phyloP scores from a whole-genome alignment of 306 rosid genomes.

The Fagus sylvatica region DNA sequence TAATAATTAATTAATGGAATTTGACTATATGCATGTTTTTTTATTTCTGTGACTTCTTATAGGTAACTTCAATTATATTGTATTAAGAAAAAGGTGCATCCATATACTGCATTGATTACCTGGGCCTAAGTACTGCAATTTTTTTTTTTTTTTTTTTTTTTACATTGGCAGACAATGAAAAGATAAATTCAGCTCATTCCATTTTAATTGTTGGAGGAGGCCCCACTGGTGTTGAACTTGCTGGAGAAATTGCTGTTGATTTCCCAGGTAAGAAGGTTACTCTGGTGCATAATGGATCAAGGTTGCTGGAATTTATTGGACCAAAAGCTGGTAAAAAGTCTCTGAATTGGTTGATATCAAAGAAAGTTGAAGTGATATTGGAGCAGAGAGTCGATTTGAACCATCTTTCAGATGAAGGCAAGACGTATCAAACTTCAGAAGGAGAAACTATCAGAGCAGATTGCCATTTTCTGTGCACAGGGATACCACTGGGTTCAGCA shows the following conservation, averaged over 20 bases:
- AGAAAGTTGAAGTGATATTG: constrained; percentile 59
- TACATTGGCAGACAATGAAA: constrained; percentile 52
- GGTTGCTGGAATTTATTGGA: constrained; percentile 79
- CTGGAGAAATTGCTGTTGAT: constrained; percentile 79
- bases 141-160: not conserved
- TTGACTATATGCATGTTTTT: not conserved
- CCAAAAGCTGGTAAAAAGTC: constrained; percentile 62
- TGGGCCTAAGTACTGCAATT: constrained; percentile 15
- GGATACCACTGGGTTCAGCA: constrained; percentile 48
- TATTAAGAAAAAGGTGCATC: constrained; percentile 8
- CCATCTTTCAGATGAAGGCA: constrained; percentile 32
- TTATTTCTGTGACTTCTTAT: not conserved
- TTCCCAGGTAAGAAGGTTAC: constrained; percentile 63
- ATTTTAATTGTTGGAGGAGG: constrained; percentile 90
- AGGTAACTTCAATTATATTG: constrained; percentile 7
- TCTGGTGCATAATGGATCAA: constrained; percentile 64
- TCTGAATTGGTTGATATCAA: constrained; percentile 55
- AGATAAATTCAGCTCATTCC: constrained; percentile 62
- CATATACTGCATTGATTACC: constrained; percentile 14
- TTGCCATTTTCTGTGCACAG: constrained; percentile 63
- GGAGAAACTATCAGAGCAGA: constrained; percentile 67
- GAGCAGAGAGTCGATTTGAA: constrained; percentile 48
- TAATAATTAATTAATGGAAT: not conserved
- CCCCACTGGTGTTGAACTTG: constrained; percentile 86
- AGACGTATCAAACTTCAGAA: constrained; percentile 46